These are phyloP conservation scores for Sclerotinia glacialis DNA, from an alignment of 2,329 filamentous ascomycete species.

Conservation along the genomic window DNA sequence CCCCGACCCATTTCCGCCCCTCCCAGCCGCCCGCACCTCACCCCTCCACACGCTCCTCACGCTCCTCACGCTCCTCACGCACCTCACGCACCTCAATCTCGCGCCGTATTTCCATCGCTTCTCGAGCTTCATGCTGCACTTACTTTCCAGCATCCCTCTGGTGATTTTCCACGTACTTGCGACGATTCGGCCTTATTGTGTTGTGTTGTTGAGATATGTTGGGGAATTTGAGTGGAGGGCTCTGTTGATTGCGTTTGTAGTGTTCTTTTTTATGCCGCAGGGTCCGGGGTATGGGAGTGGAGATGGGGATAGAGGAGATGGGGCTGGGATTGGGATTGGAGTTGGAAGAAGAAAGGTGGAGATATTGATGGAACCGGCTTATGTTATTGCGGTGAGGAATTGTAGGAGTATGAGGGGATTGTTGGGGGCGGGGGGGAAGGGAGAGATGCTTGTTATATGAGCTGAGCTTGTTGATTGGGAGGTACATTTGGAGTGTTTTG, in stretches of 20 bases:
- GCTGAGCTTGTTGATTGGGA: background rate
- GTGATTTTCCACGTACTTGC: background rate
- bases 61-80: background rate
- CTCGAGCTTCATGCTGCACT: accelerated
- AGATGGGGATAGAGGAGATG: background rate
- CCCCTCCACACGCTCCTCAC: background rate
- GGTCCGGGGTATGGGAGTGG: too few species aligned
- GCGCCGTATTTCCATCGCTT: background rate
- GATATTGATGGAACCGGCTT: background rate
- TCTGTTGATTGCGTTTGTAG: background rate
- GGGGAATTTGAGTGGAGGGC: background rate
- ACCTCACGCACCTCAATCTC: too few species aligned
- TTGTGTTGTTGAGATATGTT: background rate
- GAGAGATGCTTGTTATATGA: background rate
- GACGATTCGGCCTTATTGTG: background rate
- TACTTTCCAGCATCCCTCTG: background rate
- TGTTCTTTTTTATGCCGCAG: background rate
- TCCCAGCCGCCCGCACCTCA: background rate
- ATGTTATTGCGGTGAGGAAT: background rate
- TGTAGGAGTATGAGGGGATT: background rate
- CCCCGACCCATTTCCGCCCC: too few species aligned
- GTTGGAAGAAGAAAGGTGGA: background rate
- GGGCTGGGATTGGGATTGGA: background rate
- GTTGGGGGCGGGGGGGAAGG: background rate
- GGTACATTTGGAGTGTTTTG: background rate